These are phyloP conservation scores for Mrakia gelida DNA, from an alignment of 768 basidiomycete genomes.

Conservation along the genomic window DNA sequence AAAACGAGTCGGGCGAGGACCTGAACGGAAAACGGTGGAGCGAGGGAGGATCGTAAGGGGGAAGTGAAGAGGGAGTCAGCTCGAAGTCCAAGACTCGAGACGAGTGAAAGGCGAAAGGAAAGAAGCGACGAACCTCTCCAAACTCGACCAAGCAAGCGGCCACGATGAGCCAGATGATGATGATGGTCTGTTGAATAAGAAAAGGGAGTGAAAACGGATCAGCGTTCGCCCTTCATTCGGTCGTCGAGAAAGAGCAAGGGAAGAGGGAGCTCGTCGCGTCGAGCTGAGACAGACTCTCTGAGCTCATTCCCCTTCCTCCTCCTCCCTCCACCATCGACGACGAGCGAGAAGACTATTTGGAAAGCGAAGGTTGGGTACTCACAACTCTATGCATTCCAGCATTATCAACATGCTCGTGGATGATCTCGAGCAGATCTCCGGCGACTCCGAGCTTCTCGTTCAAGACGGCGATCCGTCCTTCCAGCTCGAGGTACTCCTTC, in stretches of 20 bases:
- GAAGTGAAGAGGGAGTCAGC: not conserved
- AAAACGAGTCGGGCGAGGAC: constrained; percentile 71
- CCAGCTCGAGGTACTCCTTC: constrained; percentile 91
- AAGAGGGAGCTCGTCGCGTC: too few species aligned
- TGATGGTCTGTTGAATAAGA: constrained; percentile 66
- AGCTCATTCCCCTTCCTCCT: too few species aligned
- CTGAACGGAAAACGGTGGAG: constrained; percentile 57
- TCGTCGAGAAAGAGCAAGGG: too few species aligned
- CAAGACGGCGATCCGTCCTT: constrained; percentile 69
- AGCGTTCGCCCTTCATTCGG: not conserved
- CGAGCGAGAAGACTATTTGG: too few species aligned
- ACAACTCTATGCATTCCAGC: constrained; percentile 40
- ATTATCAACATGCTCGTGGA: constrained; percentile 88
- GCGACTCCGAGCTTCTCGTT: constrained; percentile 85
- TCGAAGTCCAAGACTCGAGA: not conserved
- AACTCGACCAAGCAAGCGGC: constrained; percentile 83
- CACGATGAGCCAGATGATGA: constrained; percentile 60
- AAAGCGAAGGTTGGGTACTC: not conserved
- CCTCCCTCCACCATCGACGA: too few species aligned
- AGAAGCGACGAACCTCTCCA: constrained; percentile 45
- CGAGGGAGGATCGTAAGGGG: not conserved
- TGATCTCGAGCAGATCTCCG: constrained; percentile 82
- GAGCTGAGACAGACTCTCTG: too few species aligned
- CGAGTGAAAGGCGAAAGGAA: not conserved
- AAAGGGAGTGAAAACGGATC: not conserved